phyloP scores from a whole-genome alignment of 306 rosid genomes.

The Sechiopsis laciniata region DNA sequence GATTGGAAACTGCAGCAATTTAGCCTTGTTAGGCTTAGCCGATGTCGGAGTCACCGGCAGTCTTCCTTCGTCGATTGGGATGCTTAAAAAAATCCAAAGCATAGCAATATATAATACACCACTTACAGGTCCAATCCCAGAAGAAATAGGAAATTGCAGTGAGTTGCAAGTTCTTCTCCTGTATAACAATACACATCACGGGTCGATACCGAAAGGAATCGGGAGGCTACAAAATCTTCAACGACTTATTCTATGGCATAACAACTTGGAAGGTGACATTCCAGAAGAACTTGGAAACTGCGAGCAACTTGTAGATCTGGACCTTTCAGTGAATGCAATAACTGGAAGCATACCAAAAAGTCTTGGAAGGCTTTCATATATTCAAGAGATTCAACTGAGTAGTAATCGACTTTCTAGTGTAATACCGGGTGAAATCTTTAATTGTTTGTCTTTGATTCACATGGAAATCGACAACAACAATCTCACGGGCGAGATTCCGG shows the following conservation, averaged over 20 bases:
- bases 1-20: conserved; percentile 75
- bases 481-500: conserved; percentile 63
- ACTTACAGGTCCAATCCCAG: conserved; percentile 72
- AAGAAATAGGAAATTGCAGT: conserved; percentile 74
- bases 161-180: conserved; percentile 60
- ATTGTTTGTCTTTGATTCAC: conserved; percentile 49
- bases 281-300: conserved; percentile 66
- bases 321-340: conserved; percentile 66
- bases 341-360: conserved; percentile 65
- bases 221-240: conserved; percentile 58
- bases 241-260: conserved; percentile 63
- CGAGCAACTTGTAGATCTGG: conserved; percentile 47
- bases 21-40: conserved; percentile 72
- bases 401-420: conserved; percentile 59
- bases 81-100: conserved; percentile 48
- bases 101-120: conserved; percentile 61
- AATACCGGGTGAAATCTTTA: conserved; percentile 62
- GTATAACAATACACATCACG: conserved; percentile 66
- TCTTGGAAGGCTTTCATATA: conserved; percentile 52
- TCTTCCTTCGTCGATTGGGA: conserved; percentile 68
- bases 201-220: conserved; percentile 52
- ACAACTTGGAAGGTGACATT: conserved; percentile 54
- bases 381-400: conserved; percentile 75
- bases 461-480: conserved; percentile 77
- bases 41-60: conserved; percentile 71